A percentile compares a stretch with the other conserved stretches of the same genome.
Conservation (phyloP, 1,284 basidiomycete genomes). For the Stereum hirsutum region DNA sequence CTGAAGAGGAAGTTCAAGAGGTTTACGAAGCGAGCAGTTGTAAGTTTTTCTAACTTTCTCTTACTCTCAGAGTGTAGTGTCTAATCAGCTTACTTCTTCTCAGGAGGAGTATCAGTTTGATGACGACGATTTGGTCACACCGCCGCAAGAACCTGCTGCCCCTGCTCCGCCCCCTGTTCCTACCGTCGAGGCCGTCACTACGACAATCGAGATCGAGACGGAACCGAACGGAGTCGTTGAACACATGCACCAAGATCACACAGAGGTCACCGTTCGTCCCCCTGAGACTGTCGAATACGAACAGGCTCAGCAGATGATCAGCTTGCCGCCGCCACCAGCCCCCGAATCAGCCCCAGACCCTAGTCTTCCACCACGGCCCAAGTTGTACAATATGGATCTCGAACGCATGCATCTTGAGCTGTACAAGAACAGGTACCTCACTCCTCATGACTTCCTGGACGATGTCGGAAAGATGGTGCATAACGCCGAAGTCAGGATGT, state of each 20-base stretch:
- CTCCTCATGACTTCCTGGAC: constrained; percentile 79
- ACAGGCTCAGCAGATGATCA: constrained; percentile 14
- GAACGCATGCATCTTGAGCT: constrained; percentile 87
- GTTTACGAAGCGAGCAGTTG: constrained; percentile 78
- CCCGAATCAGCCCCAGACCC: constrained; percentile 2
- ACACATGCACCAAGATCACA: no score
- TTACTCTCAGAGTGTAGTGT: not conserved
- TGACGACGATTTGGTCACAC: not conserved
- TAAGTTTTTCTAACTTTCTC: constrained; percentile 27
- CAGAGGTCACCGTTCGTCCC: no score
- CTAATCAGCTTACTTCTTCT: constrained; percentile 2
- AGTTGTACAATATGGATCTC: constrained; percentile 77
- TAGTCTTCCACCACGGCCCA: constrained; percentile 16
- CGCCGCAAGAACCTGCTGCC: no score
- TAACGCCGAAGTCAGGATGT: constrained; percentile 64
- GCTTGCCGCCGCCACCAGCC: constrained; percentile 1
- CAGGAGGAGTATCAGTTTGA: constrained; percentile 68
- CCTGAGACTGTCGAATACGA: constrained; percentile 32
- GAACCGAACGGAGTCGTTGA: constrained; percentile 35
- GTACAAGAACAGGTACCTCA: constrained; percentile 83
- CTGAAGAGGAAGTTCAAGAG: constrained; percentile 91
- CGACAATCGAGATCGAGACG: constrained; percentile 30
- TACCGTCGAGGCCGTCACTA: constrained; percentile 17
- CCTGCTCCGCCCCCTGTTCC: not conserved
- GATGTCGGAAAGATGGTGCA: constrained; percentile 87